These are phyloP conservation scores for Russula ochroleuca DNA, from an alignment of 768 basidiomycete genomes.

Conservation along the genomic window DNA sequence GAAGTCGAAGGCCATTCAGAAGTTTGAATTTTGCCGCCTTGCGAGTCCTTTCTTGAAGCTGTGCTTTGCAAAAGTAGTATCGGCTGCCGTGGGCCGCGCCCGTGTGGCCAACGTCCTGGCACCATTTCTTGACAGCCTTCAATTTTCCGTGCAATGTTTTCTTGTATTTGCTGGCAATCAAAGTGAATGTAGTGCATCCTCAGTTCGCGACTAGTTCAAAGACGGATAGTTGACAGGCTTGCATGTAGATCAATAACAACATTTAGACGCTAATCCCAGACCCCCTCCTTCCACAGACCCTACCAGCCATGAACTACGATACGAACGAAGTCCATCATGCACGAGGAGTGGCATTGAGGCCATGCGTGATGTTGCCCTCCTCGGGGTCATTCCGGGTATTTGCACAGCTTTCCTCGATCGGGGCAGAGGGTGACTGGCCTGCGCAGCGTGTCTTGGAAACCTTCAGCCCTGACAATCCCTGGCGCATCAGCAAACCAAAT, in stretches of 20 bases:
- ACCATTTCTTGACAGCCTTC: slow-evolving; percentile 22
- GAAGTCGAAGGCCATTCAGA: slow-evolving; percentile 10
- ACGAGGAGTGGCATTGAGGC: slow-evolving; percentile 8
- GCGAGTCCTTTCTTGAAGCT: slow-evolving; percentile 3
- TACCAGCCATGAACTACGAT: slow-evolving; percentile 12
- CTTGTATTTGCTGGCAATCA: slow-evolving; percentile 23
- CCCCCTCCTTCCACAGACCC: background rate
- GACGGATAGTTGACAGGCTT: slow-evolving; percentile 13
- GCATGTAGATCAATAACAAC: background rate
- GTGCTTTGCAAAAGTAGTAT: slow-evolving; percentile 10
- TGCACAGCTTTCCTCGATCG: slow-evolving; percentile 24
- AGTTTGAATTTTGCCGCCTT: slow-evolving; percentile 9
- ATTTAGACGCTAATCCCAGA: slow-evolving; percentile 7
- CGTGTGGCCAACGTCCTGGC: slow-evolving; percentile 2
- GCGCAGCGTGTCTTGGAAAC: slow-evolving; percentile 17
- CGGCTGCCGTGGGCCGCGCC: background rate
- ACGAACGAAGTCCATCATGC: background rate
- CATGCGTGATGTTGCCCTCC: slow-evolving; percentile 23
- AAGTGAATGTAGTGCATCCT: slow-evolving; percentile 8
- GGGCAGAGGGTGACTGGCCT: slow-evolving; percentile 17
- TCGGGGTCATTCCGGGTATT: slow-evolving; percentile 14
- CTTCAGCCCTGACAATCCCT: background rate
- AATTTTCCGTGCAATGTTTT: slow-evolving; percentile 13
- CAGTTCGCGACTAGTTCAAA: slow-evolving; percentile 22
- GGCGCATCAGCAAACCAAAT: background rate